Evolutionary conservation across 306 rosid species (phyloP), one percentile per base, ranked within the genome.

Genomic region (Alnus glutinosa): DNA sequence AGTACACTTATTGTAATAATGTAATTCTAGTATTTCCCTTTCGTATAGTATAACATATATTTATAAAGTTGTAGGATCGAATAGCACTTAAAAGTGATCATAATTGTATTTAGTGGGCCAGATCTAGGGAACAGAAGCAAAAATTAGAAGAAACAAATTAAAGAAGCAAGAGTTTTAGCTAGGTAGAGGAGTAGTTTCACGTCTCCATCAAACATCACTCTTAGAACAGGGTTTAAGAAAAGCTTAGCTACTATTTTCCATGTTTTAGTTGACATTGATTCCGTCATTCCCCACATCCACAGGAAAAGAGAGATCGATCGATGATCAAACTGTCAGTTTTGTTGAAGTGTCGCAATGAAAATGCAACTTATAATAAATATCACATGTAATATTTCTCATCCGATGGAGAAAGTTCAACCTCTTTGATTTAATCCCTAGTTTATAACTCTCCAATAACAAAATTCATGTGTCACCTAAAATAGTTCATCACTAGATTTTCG

Each of bases 331-430:
- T 23, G 28, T 23, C 28, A 23, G 28, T 23, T 23, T 23, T 23
- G 28, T 23, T 23, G 28, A 59, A 23, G 39, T 59, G 37, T 28
- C 4, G 66, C 12, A 63, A 63, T 34, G 46, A 34, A 63, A 63
- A 11, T 34, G 71, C 28, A 23, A 23, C 71, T 42, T 32, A 39
- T 42, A 36, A 55, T 5, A 36, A 55, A 7, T n/a, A 42, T 67
- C 42, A 16, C 52, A n/a, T 67, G 5, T 42, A 18, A 42, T n/a
- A n/a, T n/a, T 68, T 48, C 14, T 10, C 16, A 15, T 16, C 49
- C 1, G 51, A 42, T 42, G 30, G 72, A 39, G 72, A 37, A 68
- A 68, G 72, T 42, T 68, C 9, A 68, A 68, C 51, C 72, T 42
- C 72, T 46, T 3, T 18, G 4, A 42, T 15, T 68, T 18, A 32